Evolutionary conservation across 345 rosid species (phyloP).

Genomic region (Salix caprea): DNA sequence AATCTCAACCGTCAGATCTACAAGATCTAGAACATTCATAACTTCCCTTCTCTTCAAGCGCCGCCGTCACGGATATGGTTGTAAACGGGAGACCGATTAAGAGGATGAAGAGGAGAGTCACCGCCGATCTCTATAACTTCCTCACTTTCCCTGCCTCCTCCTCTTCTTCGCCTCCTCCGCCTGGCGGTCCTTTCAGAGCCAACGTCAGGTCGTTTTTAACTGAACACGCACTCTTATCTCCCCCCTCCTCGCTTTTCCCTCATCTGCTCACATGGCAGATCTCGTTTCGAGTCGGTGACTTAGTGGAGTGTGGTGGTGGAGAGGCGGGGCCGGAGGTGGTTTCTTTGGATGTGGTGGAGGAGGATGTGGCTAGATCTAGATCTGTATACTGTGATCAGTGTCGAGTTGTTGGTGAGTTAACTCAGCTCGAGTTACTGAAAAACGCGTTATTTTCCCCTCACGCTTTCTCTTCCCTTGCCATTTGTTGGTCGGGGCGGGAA

Average conservation of each 20-base stretch:
- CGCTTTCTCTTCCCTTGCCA: conserved; percentile 13
- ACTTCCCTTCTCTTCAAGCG: not conserved
- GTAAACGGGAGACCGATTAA: conserved; percentile 54
- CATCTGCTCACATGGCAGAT: conserved; percentile 58
- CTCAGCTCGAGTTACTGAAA: conserved; percentile 26
- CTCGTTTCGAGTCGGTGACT: conserved; percentile 47
- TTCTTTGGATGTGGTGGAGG: conserved; percentile 56
- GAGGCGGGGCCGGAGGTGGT: conserved; percentile 35
- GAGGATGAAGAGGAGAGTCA: conserved; percentile 64
- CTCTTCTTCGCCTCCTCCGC: not conserved
- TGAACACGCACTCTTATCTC: conserved; percentile 46
- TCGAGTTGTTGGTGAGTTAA: conserved; percentile 73
- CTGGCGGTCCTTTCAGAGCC: conserved; percentile 39
- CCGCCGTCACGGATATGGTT: conserved; percentile 37
- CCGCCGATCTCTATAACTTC: conserved; percentile 61
- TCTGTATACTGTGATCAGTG: conserved; percentile 72
- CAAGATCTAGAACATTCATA: conserved; percentile 5
- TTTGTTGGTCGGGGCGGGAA: conserved; percentile 31
- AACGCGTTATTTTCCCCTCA: not conserved
- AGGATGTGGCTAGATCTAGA: conserved; percentile 70
- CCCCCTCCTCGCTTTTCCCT: conserved; percentile 47
- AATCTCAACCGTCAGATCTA: conserved; percentile 13
- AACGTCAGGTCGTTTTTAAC: conserved; percentile 39
- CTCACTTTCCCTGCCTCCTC: conserved; percentile 41
- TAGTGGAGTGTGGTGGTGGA: conserved; percentile 25